These are phyloP conservation scores for Entomortierella lignicola DNA, from an alignment of 192 early-diverging fungal species.

Conservation along the genomic window DNA sequence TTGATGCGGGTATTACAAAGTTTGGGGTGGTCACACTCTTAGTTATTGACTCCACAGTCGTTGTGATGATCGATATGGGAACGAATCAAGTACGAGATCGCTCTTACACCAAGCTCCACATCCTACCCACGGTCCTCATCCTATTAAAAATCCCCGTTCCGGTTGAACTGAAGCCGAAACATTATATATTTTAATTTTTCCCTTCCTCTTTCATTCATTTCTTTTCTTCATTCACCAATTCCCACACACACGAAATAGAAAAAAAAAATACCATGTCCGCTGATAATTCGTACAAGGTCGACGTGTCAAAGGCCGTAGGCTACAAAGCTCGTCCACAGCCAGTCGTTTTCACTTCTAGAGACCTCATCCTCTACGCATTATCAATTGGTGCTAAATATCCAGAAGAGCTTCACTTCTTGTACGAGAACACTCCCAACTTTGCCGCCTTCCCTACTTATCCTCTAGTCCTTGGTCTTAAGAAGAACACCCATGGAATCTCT, in stretches of 20 bases:
- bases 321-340: conserved; percentile 46
- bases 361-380: conserved; percentile 80
- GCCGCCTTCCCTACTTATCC: conserved; percentile 79
- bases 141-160: neutral
- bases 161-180: neutral
- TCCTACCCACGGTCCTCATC: no score
- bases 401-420: conserved; percentile 72
- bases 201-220: neutral
- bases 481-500: conserved; percentile 34
- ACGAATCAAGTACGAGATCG: conserved; percentile 31
- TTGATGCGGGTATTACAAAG: no score
- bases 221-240: neutral
- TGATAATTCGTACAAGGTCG: conserved; percentile 41
- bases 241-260: neutral
- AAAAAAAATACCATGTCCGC: neutral
- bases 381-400: conserved; percentile 66
- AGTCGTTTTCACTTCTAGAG: conserved; percentile 72
- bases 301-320: conserved; percentile 69
- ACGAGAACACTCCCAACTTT: conserved; percentile 75
- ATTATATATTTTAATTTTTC: neutral
- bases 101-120: neutral
- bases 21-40: no score
- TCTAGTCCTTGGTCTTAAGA: conserved; percentile 72
- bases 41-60: no score
- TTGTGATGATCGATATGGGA: no score